Percentiles rank a stretch among this genome's conserved stretches.
These are phyloP conservation scores for Aspergillus sp. DNA, from an alignment of 2,329 filamentous ascomycete species.

Conservation along the genomic window DNA sequence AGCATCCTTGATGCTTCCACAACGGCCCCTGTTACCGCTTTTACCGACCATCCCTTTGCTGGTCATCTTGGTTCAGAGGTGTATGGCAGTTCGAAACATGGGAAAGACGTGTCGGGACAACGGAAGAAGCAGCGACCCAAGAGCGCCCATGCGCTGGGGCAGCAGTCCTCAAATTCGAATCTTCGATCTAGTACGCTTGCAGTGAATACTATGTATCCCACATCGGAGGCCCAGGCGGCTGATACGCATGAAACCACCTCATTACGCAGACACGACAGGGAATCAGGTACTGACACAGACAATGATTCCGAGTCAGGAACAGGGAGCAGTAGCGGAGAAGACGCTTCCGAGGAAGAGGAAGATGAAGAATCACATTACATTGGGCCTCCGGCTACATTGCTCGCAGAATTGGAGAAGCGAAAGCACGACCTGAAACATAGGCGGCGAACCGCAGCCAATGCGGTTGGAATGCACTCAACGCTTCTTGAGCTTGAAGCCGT, in stretches of 20 bases:
- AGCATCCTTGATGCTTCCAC: conserved; percentile 90
- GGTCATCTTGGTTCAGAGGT: conserved; percentile 76
- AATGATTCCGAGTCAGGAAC: conserved; percentile 27
- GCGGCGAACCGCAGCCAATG: conserved; percentile 69
- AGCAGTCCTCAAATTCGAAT: conserved; percentile 25
- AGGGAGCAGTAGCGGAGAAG: conserved; percentile 17
- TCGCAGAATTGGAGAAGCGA: conserved; percentile 88
- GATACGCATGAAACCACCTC: conserved; percentile 27
- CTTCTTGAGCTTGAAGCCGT: conserved; percentile 89
- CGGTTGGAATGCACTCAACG: conserved; percentile 86
- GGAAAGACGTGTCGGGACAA: conserved; percentile 31
- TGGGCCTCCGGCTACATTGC: conserved; percentile 82
- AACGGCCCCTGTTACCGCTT: conserved; percentile 83
- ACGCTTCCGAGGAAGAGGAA: conserved; percentile 32
- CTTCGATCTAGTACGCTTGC: conserved; percentile 18
- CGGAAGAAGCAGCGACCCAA: conserved; percentile 38
- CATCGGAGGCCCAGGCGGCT: conserved; percentile 28
- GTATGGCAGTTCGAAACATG: conserved; percentile 60
- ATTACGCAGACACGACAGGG: conserved; percentile 20
- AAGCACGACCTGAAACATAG: conserved; percentile 86
- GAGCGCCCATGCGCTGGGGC: conserved; percentile 31
- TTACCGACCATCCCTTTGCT: conserved; percentile 85
- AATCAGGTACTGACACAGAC: conserved; percentile 20
- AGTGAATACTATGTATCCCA: conserved; percentile 18
- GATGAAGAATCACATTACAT: conserved; percentile 58